Evolutionary conservation across 2,329 filamentous ascomycete genomes (phyloP), one percentile per base, ranked within the genome.

Genomic region (Beauveria australis): DNA sequence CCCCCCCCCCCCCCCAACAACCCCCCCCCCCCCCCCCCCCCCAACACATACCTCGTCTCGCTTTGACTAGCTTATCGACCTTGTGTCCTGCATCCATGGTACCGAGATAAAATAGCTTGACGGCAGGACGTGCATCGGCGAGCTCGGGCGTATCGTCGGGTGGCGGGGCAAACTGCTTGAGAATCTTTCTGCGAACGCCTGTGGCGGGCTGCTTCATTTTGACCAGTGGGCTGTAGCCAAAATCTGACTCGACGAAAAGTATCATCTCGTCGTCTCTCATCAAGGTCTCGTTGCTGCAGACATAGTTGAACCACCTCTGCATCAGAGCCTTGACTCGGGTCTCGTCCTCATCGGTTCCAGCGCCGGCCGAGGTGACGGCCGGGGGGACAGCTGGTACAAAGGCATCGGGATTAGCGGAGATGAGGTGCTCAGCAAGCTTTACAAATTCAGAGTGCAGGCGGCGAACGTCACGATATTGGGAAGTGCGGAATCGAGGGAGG

Each of bases 11-110:
- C n/a, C n/a, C n/a, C n/a, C n/a, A n/a, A n/a, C n/a, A n/a, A n/a
- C n/a, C n/a, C n/a, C n/a, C n/a, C n/a, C n/a, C n/a, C n/a, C n/a
- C n/a, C n/a, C n/a, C n/a, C n/a, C n/a, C n/a, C n/a, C n/a, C n/a
- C n/a, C n/a, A n/a, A 53, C 16, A 26, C 70, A 16, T 83, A 96
- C 93, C 91, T 86, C 92, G 84, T 71, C 94, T 84, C 63, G 89
- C 86, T 76, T 96, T 97, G 65, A 99, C 94, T 40, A 97, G 83
- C 71, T 88, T 91, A 70, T 99, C 94, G 37, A 99, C 86, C 76
- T 97, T 97, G 75, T 99, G 94, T 48, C 92, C 91, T n/a, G 91
- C 86, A 71, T 97, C 94, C 91, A 99, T 96, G 7, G 91, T 88
- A 22, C 91, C 91, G 24, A 99, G 79, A 71, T 99, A 99, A 72